Base-by-base conservation (phyloP, 2,329 filamentous ascomycete species). In the Aureobasidium musti region DNA sequence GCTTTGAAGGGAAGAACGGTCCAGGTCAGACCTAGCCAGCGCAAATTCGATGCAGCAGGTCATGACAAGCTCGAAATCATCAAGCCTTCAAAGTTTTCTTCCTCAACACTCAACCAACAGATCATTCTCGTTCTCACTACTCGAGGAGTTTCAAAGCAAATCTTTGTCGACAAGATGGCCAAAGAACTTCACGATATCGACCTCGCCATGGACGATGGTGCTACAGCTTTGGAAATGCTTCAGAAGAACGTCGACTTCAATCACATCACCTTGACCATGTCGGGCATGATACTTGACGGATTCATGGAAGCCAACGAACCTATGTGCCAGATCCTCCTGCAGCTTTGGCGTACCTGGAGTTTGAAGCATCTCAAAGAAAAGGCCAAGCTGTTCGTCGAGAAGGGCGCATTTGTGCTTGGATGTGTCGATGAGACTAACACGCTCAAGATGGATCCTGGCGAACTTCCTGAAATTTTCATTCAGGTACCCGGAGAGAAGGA, bases 351-450 rank as follows among this genome's bases (percentile, higher is more conserved):
- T 69, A 86, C 91, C 1, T 98, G 91, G 91, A 91, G 89, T 0
- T 86, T 97, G 71, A 97, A 96, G 73, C 85, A 90, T 14, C 83
- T 99, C 21, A 97, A 97, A 72, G 92, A 98, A 71, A 98, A 97
- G 72, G 92, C 94, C 0, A 89, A 90, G 33, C 91, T 99, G 50
- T 83, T 87, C 1, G 84, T 99, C 11, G 87, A 92, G 7, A 79
- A 94, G 67, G 92, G 94, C 1, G 93, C 92, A 0, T 96, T 96
- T 74, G 82, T 98, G 0, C 84, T 98, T 7, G 95, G 94, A 3
- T 92, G 91, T 69, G 86, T 94, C 6, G 95, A 99, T 71, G 95
- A 99, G 77, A 94, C 90, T 0, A 84, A 81, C 1, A 89, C 84
- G 0, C 79, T 99, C 73, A 79, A 2, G 79, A 79, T n/a, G 76